Evolutionary conservation across 108 stramenopile species (phyloP).

Genomic region (Cylindrotheca fusiformis): DNA sequence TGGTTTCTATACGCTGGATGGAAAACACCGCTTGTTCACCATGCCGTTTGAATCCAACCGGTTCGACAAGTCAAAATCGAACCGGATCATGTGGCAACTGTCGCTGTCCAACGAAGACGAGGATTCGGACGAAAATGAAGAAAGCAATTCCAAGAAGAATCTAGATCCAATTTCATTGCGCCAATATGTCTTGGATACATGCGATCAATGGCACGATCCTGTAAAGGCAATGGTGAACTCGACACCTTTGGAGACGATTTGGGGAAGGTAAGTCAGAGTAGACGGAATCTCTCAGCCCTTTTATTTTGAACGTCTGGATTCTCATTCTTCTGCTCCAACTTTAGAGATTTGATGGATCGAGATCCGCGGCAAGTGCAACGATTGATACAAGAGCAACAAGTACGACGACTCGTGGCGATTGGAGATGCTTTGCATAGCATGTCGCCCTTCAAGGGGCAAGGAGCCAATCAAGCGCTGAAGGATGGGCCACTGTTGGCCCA

Average conservation of each 20-base stretch:
- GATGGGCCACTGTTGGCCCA: constrained; percentile 79
- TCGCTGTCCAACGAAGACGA: constrained; percentile 47
- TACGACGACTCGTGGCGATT: constrained; percentile 58
- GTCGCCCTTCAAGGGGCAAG: constrained; percentile 93
- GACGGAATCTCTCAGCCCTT: background rate
- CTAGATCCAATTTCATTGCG: constrained; percentile 40
- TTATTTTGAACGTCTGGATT: background rate
- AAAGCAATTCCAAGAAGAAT: constrained; percentile 10
- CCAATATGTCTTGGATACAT: constrained; percentile 52
- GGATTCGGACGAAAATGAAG: constrained; percentile 13
- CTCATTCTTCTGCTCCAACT: background rate
- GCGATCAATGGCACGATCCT: constrained; percentile 69
- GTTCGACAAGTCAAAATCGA: constrained; percentile 7
- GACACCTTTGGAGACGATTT: constrained; percentile 64
- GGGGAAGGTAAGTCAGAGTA: constrained; percentile 63
- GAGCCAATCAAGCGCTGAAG: constrained; percentile 88
- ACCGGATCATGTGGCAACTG: constrained; percentile 86
- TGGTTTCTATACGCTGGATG: constrained; percentile 81
- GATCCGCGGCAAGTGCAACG: constrained; percentile 58
- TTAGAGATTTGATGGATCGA: constrained; percentile 68
- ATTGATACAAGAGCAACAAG: constrained; percentile 28
- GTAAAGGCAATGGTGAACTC: constrained; percentile 63
- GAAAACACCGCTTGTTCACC: constrained; percentile 74
- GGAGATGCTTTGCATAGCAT: constrained; percentile 92
- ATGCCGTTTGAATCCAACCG: constrained; percentile 78